Conservation (phyloP, 1,284 basidiomycete genomes). For the Tilletia setariae region DNA sequence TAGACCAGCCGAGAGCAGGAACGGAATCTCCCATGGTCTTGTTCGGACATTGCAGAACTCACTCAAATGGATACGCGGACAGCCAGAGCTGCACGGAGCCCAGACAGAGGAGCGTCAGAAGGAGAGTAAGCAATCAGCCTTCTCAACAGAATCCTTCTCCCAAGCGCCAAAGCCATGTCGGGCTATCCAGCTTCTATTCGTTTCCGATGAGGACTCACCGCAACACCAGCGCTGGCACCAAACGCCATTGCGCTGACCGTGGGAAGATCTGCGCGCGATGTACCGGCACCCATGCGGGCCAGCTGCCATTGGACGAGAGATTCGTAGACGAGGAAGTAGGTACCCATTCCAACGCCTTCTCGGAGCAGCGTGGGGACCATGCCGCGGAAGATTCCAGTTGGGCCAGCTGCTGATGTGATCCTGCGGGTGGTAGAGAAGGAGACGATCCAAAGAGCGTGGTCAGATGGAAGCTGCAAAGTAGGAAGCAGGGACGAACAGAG, state of each 20-base stretch:
- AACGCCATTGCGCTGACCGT: constrained; percentile 41
- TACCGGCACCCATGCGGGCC: constrained; percentile 39
- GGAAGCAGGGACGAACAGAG: background rate
- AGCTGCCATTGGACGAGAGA: constrained; percentile 80
- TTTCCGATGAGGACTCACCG: constrained; percentile 21
- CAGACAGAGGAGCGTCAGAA: constrained; percentile 48
- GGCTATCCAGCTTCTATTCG: constrained; percentile 55
- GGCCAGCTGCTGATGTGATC: constrained; percentile 57
- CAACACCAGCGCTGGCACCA: constrained; percentile 40
- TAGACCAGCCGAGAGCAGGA: background rate
- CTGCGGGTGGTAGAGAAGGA: constrained; percentile 14
- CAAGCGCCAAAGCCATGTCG: no score
- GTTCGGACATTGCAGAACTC: constrained; percentile 11
- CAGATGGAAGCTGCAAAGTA: background rate
- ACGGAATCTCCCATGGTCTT: constrained; percentile 16
- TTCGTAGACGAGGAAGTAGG: constrained; percentile 80
- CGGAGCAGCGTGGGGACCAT: constrained; percentile 84
- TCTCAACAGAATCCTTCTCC: no score
- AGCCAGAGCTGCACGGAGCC: constrained; percentile 49
- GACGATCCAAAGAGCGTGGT: constrained; percentile 7
- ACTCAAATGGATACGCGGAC: constrained; percentile 30
- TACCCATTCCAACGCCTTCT: constrained; percentile 62
- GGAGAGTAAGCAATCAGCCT: constrained; percentile 76
- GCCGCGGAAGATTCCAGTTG: constrained; percentile 83
- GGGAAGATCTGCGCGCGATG: constrained; percentile 37